Evolutionary conservation across 257 asterid species (phyloP), one percentile per base, ranked within the genome.

Genomic region (Gynochthodes officinalis): DNA sequence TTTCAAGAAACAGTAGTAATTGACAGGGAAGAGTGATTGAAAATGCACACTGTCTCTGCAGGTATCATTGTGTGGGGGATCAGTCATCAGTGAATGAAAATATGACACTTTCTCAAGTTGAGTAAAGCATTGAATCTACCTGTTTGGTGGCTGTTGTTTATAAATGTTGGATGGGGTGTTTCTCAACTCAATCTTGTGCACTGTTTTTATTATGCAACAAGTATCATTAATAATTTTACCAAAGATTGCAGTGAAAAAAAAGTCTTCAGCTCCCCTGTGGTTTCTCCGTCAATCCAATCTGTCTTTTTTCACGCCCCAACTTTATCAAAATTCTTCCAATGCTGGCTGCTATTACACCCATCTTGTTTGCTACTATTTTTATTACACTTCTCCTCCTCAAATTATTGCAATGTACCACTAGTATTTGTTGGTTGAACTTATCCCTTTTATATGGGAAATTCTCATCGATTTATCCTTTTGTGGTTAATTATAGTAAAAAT

Each of bases 21-120:
- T 84, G 63, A 83, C 19, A 71, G 57, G 57, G 73, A 81, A 81
- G 93, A 72, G 86, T 82, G 91, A 84, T 73, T 79, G 79, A 55
- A 76, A 76, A 75, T 84, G 79, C 78, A 74, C 54, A 75, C 66
- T 58, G 77, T 79, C 79, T 46, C 75, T 79, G 82, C 76, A 64
- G 85, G 76, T 69, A 90, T 90, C 76, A 84, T 89, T 90, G 90
- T 73, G 90, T 77, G 89, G 83, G 86, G 82, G 61, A n/a, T n/a
- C n/a, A n/a, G n/a, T n/a, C n/a, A n/a, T n/a, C n/a, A 70, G 80
- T 66, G 78, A 76, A 70, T 67, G 80, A 46, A 76, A 78, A 76
- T 76, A 5, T n/a, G 73, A 23, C 40, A 70, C 74, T 54, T 70
- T 55, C 18, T 52, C 2, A 71, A 62, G 68, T 79, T 82, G 86